Percentiles rank a stretch among this genome's conserved stretches.
These are phyloP conservation scores for Nemania abortiva DNA, from an alignment of 2,329 filamentous ascomycete genomes.

Conservation along the genomic window DNA sequence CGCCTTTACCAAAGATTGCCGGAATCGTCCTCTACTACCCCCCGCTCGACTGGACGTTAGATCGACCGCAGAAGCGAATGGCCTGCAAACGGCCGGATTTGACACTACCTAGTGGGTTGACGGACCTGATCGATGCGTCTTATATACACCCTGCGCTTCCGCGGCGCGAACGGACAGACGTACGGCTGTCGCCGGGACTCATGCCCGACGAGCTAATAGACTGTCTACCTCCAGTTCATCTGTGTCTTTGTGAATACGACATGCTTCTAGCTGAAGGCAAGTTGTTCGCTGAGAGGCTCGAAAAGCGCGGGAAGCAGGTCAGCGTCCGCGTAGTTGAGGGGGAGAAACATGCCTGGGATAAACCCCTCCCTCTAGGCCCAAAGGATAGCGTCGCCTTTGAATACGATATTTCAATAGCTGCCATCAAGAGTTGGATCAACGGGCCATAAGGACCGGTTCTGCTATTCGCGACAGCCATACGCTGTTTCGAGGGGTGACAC, in stretches of 20 bases:
- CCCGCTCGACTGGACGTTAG: slow-evolving; percentile 69
- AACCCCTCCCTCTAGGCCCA: slow-evolving; percentile 58
- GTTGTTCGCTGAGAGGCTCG: slow-evolving; percentile 42
- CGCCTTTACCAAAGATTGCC: slow-evolving; percentile 60
- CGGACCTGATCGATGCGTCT: slow-evolving; percentile 71
- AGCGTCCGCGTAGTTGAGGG: slow-evolving; percentile 59
- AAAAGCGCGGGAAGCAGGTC: slow-evolving; percentile 48
- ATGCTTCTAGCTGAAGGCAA: slow-evolving; percentile 50
- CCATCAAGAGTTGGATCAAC: slow-evolving; percentile 55
- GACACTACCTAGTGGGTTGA: slow-evolving; percentile 67
- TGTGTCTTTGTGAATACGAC: slow-evolving; percentile 50
- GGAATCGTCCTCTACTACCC: slow-evolving; percentile 73
- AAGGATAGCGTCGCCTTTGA: slow-evolving; percentile 61
- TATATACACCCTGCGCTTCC: slow-evolving; percentile 67
- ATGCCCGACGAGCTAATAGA: slow-evolving; percentile 47
- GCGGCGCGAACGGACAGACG: slow-evolving; percentile 59
- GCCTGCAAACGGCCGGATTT: slow-evolving; percentile 67
- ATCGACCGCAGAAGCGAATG: slow-evolving; percentile 66
- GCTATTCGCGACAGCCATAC: background rate
- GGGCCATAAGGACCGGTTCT: background rate
- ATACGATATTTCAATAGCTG: slow-evolving; percentile 58
- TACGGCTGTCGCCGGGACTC: slow-evolving; percentile 63
- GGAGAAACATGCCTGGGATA: slow-evolving; percentile 64
- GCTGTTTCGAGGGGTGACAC: background rate
- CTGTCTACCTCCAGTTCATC: slow-evolving; percentile 44